These are phyloP conservation scores for Yarrowia keelungensis DNA, from an alignment of 805 yeast species.

Conservation along the genomic window DNA sequence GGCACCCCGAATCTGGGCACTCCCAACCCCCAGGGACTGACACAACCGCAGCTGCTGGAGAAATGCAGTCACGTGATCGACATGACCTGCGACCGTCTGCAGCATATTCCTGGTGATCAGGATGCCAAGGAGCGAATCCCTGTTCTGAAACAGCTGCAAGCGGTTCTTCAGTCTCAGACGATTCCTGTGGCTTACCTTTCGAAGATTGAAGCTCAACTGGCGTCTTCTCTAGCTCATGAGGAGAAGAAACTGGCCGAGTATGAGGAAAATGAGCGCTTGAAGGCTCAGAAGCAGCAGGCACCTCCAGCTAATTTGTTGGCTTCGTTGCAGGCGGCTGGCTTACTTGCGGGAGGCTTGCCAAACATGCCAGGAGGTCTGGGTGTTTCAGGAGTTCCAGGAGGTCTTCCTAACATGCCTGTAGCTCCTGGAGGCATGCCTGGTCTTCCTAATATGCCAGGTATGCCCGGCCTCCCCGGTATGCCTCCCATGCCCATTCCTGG, in stretches of 20 bases:
- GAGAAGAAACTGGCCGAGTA: conserved; percentile 46
- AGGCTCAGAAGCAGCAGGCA: conserved; percentile 28
- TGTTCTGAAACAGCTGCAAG: conserved; percentile 47
- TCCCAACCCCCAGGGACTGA: neutral
- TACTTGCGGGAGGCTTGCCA: neutral
- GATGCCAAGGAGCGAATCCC: conserved; percentile 48
- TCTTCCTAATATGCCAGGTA: neutral
- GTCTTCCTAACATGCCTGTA: neutral
- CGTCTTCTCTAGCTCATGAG: conserved; percentile 45
- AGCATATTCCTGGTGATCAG: conserved; percentile 41
- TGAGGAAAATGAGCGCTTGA: conserved; percentile 47
- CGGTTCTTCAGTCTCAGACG: conserved; percentile 45
- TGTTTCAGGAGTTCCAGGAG: conserved; percentile 5
- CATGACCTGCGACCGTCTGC: conserved; percentile 29
- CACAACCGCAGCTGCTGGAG: conserved; percentile 26
- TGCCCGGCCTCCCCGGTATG: neutral
- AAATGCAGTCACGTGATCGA: conserved; percentile 33
- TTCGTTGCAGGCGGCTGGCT: conserved; percentile 21
- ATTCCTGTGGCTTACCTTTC: conserved; percentile 47
- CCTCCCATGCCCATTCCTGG: conserved; percentile 13
- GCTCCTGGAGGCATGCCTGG: neutral
- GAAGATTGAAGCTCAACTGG: conserved; percentile 47
- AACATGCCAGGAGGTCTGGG: neutral
- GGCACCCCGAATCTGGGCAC: conserved; percentile 2
- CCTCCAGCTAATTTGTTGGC: conserved; percentile 29